These are phyloP conservation scores for Phytopythium delawarense DNA, from an alignment of 352 stramenopile species.

Conservation along the genomic window DNA sequence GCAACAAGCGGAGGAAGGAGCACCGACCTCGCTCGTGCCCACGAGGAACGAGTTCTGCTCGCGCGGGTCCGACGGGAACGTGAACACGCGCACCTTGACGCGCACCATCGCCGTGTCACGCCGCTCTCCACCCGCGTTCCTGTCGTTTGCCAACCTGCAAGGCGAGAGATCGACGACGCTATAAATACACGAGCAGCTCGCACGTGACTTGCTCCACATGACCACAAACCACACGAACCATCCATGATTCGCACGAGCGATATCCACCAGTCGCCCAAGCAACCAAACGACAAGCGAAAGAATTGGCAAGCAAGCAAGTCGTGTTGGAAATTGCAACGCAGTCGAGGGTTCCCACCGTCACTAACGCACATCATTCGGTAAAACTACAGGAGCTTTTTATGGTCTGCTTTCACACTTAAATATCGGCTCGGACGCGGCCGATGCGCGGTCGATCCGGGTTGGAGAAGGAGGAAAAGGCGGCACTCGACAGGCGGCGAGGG, in stretches of 20 bases:
- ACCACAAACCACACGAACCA: no score
- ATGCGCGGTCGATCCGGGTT: background rate
- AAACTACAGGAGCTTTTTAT: slow-evolving; percentile 7
- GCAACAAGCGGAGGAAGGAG: background rate
- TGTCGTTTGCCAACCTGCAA: background rate
- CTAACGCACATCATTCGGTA: slow-evolving; percentile 5
- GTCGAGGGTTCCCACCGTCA: slow-evolving; percentile 3
- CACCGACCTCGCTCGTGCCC: slow-evolving; percentile 50
- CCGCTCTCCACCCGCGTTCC: background rate
- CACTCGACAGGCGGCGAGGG: background rate
- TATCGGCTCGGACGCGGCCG: background rate
- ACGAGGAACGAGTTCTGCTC: slow-evolving; percentile 79
- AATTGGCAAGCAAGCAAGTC: slow-evolving; percentile 7
- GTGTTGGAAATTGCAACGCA: slow-evolving; percentile 5
- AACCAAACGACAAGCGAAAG: background rate
- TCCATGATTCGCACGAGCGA: no score
- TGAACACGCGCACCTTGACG: slow-evolving; percentile 80
- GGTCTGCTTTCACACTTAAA: slow-evolving; percentile 6
- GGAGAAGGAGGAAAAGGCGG: background rate
- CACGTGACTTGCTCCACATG: no score
- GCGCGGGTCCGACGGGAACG: slow-evolving; percentile 57
- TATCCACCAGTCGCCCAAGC: background rate
- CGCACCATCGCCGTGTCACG: slow-evolving; percentile 20
- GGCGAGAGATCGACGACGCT: background rate
- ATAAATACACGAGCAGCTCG: background rate